Conservation (phyloP, 495 filamentous ascomycete species). For the Lineolata rhizophorae region DNA sequence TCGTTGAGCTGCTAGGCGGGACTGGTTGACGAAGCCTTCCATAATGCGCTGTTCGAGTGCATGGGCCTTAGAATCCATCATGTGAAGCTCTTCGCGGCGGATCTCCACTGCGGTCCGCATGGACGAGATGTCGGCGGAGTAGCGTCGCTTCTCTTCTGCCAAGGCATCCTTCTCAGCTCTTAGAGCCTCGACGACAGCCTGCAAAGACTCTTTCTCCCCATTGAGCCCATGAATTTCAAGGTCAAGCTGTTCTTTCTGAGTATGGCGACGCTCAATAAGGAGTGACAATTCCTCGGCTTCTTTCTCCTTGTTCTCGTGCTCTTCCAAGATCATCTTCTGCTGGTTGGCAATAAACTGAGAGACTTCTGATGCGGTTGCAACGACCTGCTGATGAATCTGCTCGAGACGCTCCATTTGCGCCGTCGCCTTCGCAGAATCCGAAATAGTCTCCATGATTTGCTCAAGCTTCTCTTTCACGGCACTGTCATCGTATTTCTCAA, state of each 20-base stretch:
- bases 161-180: conserved; percentile 32
- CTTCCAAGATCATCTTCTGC: conserved; percentile 53
- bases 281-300: conserved; percentile 65
- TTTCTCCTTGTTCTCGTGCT: conserved; percentile 56
- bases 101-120: conserved; percentile 75
- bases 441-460: conserved; percentile 42
- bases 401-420: conserved; percentile 55
- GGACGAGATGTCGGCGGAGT: conserved; percentile 64
- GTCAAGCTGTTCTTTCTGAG: conserved; percentile 62
- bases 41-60: conserved; percentile 75
- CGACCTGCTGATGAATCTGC: conserved; percentile 74
- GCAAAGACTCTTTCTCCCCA: conserved; percentile 30
- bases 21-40: conserved; percentile 89
- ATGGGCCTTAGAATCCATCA: conserved; percentile 75
- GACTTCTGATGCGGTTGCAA: conserved; percentile 65
- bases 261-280: conserved; percentile 53
- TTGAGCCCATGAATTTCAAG: conserved; percentile 28
- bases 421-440: conserved; percentile 27
- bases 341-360: conserved; percentile 68
- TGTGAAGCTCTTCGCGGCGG: conserved; percentile 70
- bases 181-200: conserved; percentile 16
- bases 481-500: conserved; percentile 30
- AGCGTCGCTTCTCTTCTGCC: conserved; percentile 43
- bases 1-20: too few species aligned
- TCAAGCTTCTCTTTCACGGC: conserved; percentile 71